Percentiles rank a stretch among this genome's conserved stretches.
Evolutionary conservation across 192 early-diverging fungal species (phyloP).

Genomic region (Jimgerdemannia lactiflua): DNA sequence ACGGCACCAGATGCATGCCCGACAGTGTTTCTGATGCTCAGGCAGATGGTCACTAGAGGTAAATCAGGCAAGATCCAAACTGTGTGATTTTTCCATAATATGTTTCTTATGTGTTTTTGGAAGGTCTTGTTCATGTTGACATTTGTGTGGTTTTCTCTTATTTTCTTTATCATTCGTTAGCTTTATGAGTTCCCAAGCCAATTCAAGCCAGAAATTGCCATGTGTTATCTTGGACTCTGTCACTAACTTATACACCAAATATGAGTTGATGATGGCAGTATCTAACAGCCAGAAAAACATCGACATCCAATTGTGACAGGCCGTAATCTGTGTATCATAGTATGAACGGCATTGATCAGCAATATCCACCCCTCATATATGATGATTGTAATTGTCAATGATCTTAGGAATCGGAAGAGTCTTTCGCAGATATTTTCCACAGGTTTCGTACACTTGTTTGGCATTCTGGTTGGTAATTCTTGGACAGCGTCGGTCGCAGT

Average conservation of each 20-base stretch:
- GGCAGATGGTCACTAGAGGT: background rate
- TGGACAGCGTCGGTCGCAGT: background rate
- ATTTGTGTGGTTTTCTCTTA: background rate
- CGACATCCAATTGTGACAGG: conserved; percentile 20
- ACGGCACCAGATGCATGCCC: background rate
- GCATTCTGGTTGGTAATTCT: background rate
- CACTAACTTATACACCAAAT: background rate
- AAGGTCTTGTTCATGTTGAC: background rate
- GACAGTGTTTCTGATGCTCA: background rate
- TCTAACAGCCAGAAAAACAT: background rate
- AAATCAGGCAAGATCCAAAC: background rate
- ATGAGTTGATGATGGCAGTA: background rate
- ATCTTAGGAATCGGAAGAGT: background rate
- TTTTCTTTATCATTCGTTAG: background rate
- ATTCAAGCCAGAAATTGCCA: background rate
- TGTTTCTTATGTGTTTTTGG: background rate
- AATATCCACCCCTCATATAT: conserved; percentile 28
- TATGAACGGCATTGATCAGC: conserved; percentile 21
- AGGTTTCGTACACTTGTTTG: background rate
- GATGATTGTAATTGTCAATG: conserved; percentile 21
- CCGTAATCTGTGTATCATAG: conserved; percentile 17
- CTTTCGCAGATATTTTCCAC: background rate
- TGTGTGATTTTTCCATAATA: background rate
- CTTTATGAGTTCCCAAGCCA: background rate
- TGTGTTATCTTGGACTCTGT: background rate